Evolutionary conservation across 805 yeast genomes (phyloP).

Genomic region (Metschnikowia henanensis): DNA sequence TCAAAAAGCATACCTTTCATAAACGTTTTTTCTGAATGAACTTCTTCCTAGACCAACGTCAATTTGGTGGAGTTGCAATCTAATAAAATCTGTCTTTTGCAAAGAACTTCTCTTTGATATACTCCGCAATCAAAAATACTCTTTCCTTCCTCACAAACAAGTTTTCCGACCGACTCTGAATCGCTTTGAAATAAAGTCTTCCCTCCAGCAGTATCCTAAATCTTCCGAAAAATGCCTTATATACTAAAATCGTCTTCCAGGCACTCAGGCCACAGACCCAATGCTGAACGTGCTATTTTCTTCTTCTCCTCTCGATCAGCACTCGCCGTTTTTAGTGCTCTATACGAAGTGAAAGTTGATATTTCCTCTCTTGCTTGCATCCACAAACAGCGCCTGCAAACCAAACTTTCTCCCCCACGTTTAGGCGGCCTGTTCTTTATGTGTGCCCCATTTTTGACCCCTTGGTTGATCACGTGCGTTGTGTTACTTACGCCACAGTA

Average conservation of each 20-base stretch:
- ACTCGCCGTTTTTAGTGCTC: conserved; percentile 20
- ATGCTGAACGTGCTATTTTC: conserved; percentile 23
- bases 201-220: too few relatives aligned
- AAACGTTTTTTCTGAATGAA: too few relatives aligned
- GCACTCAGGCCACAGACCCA: conserved; percentile 48
- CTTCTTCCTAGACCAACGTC: too few relatives aligned
- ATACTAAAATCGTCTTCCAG: conserved; percentile 2
- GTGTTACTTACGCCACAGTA: conserved; percentile 23
- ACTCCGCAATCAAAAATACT: too few relatives aligned
- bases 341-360: conserved; percentile 15
- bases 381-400: conserved; percentile 32
- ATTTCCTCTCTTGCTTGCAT: conserved; percentile 9
- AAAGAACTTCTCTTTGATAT: too few relatives aligned
- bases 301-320: conserved; percentile 30
- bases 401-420: conserved; percentile 40
- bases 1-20: too few relatives aligned
- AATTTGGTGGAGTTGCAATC: too few relatives aligned
- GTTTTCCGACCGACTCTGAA: too few relatives aligned
- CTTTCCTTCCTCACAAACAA: too few relatives aligned
- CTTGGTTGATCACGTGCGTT: conserved; percentile 50
- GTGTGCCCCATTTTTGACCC: conserved; percentile 59
- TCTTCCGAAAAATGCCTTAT: not conserved
- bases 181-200: too few relatives aligned
- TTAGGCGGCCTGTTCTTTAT: conserved; percentile 46
- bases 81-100: too few relatives aligned